Base-by-base conservation (phyloP, 139 green algal species). In the Picochlorum sp. region DNA sequence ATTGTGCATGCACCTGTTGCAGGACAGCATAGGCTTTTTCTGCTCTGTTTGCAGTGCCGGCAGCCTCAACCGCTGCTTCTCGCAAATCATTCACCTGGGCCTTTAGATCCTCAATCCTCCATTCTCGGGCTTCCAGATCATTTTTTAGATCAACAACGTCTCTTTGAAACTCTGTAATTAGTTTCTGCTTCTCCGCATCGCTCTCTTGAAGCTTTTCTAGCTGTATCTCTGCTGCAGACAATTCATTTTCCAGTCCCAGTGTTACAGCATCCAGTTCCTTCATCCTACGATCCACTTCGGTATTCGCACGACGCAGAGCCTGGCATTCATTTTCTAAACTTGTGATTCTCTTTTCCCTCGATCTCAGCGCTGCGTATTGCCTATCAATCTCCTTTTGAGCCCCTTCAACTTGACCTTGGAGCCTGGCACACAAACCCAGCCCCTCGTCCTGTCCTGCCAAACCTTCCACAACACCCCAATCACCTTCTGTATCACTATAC, bases 241-340 rank as follows among this genome's bases (percentile, higher is more conserved):
- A 37, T 58, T 67, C 44, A 40, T 47, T 26, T 32, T 73, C 65
- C 20, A 73, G 36, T n/a, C 44, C 65, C 40, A 73, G 41, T 2
- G 18, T 25, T 5, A 31, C 53, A 6, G 13, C 28, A 43, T 68
- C 65, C 4, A 40, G 50, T 7, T 30, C 10, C 3, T 18, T n/a
- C 1, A 35, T 36, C 33, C 26, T 49, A 24, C 45, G 29, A 47
- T 59, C 7, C 5, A 51, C 50, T 5, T 32, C 39, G 13, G 30
- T 33, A 50, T 55, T 40, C 49, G 63, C 22, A 20, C 40, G 33
- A 5, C 4, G 4, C 25, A 67, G n/a, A 32, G 9, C 8, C 2
- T 22, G 40, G 10, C 33, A 24, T 1, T 33, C 32, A 32, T 14
- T 24, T 30, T 67, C 47, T 13, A 59, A 28, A 12, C 16, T 28